A percentile compares a stretch with the other conserved stretches of the same genome.
These are phyloP conservation scores for Macrolepiota albuminosa DNA, from an alignment of 768 basidiomycete genomes.

Conservation along the genomic window DNA sequence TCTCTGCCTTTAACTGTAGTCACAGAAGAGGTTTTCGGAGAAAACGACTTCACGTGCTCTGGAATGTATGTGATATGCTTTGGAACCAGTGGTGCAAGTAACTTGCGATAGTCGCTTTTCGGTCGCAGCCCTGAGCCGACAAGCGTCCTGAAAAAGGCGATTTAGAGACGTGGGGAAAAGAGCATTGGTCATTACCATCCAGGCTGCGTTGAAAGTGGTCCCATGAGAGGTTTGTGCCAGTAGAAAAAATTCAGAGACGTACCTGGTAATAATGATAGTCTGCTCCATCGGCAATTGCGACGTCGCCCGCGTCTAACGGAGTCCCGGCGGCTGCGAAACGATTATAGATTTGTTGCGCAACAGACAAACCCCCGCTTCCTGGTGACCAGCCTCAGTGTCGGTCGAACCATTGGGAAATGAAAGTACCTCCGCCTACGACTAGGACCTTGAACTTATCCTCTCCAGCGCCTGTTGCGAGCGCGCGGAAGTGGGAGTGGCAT, in stretches of 20 bases:
- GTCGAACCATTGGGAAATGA: slow-evolving; percentile 1
- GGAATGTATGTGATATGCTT: slow-evolving; percentile 64
- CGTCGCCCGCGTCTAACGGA: slow-evolving; percentile 64
- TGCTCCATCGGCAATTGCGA: slow-evolving; percentile 81
- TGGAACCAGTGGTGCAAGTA: slow-evolving; percentile 70
- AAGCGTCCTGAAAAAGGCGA: slow-evolving; percentile 60
- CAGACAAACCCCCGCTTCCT: slow-evolving; percentile 81
- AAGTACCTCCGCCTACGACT: slow-evolving; percentile 82
- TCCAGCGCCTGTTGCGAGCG: slow-evolving; percentile 27
- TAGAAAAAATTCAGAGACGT: slow-evolving; percentile 2
- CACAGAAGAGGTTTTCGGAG: slow-evolving; percentile 69
- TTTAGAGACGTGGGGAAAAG: background rate
- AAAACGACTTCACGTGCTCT: slow-evolving; percentile 69
- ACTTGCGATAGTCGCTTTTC: slow-evolving; percentile 65
- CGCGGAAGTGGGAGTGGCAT: slow-evolving; percentile 1
- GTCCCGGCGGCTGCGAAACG: slow-evolving; percentile 70
- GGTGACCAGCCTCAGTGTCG: slow-evolving; percentile 11
- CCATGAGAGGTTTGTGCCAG: background rate
- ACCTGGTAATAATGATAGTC: slow-evolving; percentile 85
- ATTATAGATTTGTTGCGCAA: slow-evolving; percentile 85
- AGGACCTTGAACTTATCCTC: slow-evolving; percentile 74
- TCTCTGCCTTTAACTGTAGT: slow-evolving; percentile 66
- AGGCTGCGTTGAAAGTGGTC: slow-evolving; percentile 45
- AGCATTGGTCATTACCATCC: slow-evolving; percentile 62
- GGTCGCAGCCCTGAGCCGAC: slow-evolving; percentile 82